Conservation (phyloP, 2,329 filamentous ascomycete genomes). For the Fusarium torreyae region DNA sequence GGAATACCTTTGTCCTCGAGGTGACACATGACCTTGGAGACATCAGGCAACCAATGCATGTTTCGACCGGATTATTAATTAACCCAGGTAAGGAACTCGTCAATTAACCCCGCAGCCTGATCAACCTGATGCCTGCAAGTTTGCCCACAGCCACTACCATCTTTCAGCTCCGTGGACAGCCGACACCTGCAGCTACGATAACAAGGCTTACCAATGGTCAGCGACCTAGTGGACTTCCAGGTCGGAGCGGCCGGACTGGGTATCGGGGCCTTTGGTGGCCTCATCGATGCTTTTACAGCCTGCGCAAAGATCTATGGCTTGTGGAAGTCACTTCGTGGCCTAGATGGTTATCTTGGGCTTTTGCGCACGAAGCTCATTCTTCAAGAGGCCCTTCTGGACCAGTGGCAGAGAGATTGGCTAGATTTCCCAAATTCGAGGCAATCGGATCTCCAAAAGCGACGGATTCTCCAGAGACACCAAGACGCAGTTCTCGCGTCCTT, state of each 20-base stretch:
- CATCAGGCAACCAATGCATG: neutral
- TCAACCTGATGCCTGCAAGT: neutral
- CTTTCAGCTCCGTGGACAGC: accelerated
- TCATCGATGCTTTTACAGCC: neutral
- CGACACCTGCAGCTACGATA: no score
- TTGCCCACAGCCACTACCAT: neutral
- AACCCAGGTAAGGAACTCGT: neutral
- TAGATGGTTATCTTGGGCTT: neutral
- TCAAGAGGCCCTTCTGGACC: slow-evolving; percentile 6
- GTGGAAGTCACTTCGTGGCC: slow-evolving; percentile 2
- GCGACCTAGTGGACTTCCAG: slow-evolving; percentile 1
- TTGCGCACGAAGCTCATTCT: slow-evolving; percentile 8
- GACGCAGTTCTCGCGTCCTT: slow-evolving; percentile 2
- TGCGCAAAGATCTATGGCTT: slow-evolving; percentile 3
- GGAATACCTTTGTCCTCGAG: neutral
- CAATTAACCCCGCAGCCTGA: slow-evolving; percentile 8
- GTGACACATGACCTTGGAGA: slow-evolving; percentile 11
- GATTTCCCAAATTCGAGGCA: neutral
- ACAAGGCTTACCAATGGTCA: neutral
- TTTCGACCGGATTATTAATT: slow-evolving; percentile 20
- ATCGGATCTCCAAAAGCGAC: neutral
- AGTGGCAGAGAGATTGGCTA: slow-evolving; percentile 20
- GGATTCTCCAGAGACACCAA: slow-evolving; percentile 4
- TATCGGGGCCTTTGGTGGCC: slow-evolving; percentile 7
- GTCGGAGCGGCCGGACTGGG: slow-evolving; percentile 8